Conservation (phyloP, 2,329 filamentous ascomycete genomes). For the Venturia asperata region DNA sequence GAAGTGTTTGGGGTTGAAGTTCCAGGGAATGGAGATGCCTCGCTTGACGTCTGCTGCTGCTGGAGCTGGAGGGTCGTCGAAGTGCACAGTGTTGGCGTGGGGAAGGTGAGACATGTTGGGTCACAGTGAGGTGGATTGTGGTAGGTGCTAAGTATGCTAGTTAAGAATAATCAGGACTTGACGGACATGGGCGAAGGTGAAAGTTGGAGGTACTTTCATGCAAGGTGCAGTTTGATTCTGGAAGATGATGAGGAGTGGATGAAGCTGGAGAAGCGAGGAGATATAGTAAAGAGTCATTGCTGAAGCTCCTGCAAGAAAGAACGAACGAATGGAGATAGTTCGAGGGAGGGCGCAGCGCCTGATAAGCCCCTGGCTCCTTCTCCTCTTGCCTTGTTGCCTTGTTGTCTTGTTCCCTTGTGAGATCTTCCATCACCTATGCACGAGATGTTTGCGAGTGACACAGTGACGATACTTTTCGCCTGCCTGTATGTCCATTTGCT, state of each 20-base stretch:
- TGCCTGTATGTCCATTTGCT: no score
- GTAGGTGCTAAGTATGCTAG: neutral
- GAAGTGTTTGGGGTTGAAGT: constrained; percentile 13
- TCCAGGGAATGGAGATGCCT: constrained; percentile 15
- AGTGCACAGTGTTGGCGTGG: neutral
- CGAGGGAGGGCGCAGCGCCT: no score
- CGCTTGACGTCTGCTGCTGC: neutral
- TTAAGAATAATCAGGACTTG: neutral
- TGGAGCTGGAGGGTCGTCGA: neutral
- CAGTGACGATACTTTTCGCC: no score
- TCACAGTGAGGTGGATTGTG: neutral
- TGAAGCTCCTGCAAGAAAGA: neutral
- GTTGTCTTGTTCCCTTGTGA: no score
- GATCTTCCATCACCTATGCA: no score
- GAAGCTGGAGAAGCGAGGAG: neutral
- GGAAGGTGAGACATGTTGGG: neutral
- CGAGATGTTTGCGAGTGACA: no score
- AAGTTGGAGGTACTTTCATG: neutral
- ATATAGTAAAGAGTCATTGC: neutral
- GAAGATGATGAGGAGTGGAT: neutral
- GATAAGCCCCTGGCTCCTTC: no score
- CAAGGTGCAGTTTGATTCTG: neutral
- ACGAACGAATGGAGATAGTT: neutral
- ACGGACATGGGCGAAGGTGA: neutral
- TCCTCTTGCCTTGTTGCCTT: no score